A percentile compares a stretch with the other conserved stretches of the same genome.
Conservation (phyloP, 305 asterid species). For the Petunia hybrid region DNA sequence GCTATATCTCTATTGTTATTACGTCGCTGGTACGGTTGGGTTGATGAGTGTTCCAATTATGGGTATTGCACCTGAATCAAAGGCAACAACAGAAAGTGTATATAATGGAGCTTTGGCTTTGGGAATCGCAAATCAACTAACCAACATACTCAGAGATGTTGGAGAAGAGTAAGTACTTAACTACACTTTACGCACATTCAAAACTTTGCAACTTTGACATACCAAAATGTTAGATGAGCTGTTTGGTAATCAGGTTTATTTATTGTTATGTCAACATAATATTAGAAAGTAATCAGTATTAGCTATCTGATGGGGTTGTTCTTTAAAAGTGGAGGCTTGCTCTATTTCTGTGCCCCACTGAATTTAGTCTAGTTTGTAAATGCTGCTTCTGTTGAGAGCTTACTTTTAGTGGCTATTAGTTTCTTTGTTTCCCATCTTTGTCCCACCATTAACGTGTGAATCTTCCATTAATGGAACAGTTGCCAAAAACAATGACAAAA, state of each 20-base stretch:
- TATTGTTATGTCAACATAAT: not conserved
- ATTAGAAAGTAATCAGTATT: not conserved
- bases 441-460: not conserved
- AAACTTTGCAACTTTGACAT: not conserved
- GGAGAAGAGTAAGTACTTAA: constrained; percentile 89
- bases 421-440: not conserved
- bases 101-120: constrained; percentile 80
- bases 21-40: constrained; percentile 97
- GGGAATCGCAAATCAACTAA: constrained; percentile 91
- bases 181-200: not conserved
- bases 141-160: constrained; percentile 96
- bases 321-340: no score
- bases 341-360: not conserved
- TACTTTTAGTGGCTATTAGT: not conserved
- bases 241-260: not conserved
- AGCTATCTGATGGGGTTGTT: no score
- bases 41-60: constrained; percentile 95
- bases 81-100: constrained; percentile 83
- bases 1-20: constrained; percentile 85
- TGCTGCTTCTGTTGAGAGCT: constrained; percentile 2
- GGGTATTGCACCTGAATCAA: constrained; percentile 95
- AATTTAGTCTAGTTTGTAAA: not conserved
- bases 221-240: not conserved
- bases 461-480: not conserved
- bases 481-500: not conserved